These are phyloP conservation scores for Medakamo hakoo DNA, from an alignment of 139 green algal species.

Conservation along the genomic window DNA sequence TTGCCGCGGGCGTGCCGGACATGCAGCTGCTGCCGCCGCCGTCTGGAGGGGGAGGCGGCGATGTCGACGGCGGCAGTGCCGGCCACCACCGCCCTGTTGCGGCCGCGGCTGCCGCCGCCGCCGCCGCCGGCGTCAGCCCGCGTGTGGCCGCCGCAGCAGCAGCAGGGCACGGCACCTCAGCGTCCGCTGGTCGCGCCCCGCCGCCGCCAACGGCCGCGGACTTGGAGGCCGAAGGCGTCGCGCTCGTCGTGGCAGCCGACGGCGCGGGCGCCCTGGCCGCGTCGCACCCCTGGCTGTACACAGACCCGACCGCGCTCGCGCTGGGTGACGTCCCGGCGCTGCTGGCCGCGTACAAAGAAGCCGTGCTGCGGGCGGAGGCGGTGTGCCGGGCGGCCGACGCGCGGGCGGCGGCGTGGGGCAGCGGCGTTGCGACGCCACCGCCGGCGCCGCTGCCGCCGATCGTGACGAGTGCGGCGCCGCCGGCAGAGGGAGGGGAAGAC, in stretches of 20 bases:
- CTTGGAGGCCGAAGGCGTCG: slow-evolving; percentile 25
- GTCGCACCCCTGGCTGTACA: slow-evolving; percentile 37
- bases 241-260: slow-evolving; percentile 20
- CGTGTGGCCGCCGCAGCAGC: too few species aligned
- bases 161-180: too few species aligned
- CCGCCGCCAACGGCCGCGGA: slow-evolving; percentile 12
- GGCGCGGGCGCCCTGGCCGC: slow-evolving; percentile 15
- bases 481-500: background rate
- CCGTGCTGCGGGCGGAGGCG: background rate
- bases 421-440: background rate
- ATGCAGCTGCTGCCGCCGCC: slow-evolving; percentile 8
- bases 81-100: too few species aligned
- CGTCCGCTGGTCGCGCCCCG: too few species aligned
- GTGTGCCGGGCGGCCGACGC: background rate
- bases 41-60: background rate
- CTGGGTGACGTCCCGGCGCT: slow-evolving; percentile 40
- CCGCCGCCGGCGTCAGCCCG: too few species aligned
- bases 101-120: too few species aligned
- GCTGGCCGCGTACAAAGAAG: slow-evolving; percentile 43
- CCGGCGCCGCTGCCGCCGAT: too few species aligned
- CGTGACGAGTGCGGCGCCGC: too few species aligned
- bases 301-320: slow-evolving; percentile 20
- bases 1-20: slow-evolving; percentile 29
- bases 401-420: too few species aligned
- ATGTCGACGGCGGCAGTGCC: background rate